Base-by-base conservation (phyloP, 371 early-diverging fungal genomes). In the Catenaria anguillulae region DNA sequence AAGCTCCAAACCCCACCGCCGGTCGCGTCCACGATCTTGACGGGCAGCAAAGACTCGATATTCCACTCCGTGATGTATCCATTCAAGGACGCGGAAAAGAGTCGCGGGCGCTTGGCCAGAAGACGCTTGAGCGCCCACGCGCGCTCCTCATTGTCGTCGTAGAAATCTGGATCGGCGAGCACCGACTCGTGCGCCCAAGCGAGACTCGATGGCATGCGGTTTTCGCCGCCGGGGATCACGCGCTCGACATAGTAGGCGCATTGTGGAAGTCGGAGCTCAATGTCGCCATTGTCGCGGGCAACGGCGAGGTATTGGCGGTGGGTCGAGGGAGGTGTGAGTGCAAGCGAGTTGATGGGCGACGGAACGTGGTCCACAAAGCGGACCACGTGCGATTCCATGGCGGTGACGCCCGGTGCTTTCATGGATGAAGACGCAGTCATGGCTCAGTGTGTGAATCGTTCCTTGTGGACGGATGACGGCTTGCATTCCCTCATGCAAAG, bases 1-100 rank as follows among this genome's bases (percentile, higher is more conserved):
- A 92, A 83, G 70, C 90, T 89, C 92, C 93, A 93, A 24, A 94
- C 79, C 5, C 93, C 86, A 42, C 97, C 95, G 67, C 97, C 97
- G 62, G 85, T 81, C 24, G 88, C 86, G 65, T 90, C 88, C 12
- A 85, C 78, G 4, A 70, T 68, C 8, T 73, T 68, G 29, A 48
- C 48, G 48, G 33, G 48, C 37, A 34, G 26, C 31, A 63, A 17
- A 75, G 83, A 79, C 1, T 70, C 76, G 21, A 89, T 65, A 70
- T 92, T 86, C 89, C 90, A 94, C 73, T 94, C 96, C 4, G 84
- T 77, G 63, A 96, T 85, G 52, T 78, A 78, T 1, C 91, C 89
- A 64, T 87, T 88, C 35, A 89, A 74, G 24, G 92, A 90, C 0
- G 89, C 89, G 4, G 92, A 82, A 62, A 96, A 88, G 45, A 96